A percentile compares a stretch with the other conserved stretches of the same genome.
Evolutionary conservation across 768 basidiomycete species (phyloP).

Genomic region (Phlebiopsis flavidoalba): DNA sequence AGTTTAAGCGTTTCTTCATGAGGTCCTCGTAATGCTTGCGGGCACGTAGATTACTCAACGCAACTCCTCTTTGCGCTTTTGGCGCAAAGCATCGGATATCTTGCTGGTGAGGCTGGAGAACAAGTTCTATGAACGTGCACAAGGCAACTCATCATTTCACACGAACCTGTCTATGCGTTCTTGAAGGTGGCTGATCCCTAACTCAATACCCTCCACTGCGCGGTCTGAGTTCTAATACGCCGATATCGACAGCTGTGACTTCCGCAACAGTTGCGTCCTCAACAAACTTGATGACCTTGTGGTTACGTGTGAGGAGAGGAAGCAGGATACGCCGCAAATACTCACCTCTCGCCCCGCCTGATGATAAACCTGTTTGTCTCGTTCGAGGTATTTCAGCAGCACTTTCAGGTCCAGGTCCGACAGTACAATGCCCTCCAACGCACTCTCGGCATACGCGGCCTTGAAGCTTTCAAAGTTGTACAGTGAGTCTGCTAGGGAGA

Average conservation of each 20-base stretch:
- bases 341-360: slow-evolving; percentile 63
- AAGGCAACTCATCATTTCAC: not conserved
- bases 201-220: slow-evolving; percentile 61
- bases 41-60: slow-evolving; percentile 72
- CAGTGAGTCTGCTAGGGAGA: slow-evolving; percentile 53
- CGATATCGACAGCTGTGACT: slow-evolving; percentile 76
- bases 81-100: slow-evolving; percentile 58
- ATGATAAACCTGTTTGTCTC: slow-evolving; percentile 67
- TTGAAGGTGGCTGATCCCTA: slow-evolving; percentile 67
- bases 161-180: slow-evolving; percentile 66
- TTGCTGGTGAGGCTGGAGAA: slow-evolving; percentile 56
- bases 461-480: slow-evolving; percentile 61
- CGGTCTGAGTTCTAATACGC: slow-evolving; percentile 77
- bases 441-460: slow-evolving; percentile 43
- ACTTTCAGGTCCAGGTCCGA: slow-evolving; percentile 63
- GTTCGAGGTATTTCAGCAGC: slow-evolving; percentile 70
- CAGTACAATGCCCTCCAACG: slow-evolving; percentile 39
- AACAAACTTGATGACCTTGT: slow-evolving; percentile 80
- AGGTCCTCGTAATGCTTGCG: slow-evolving; percentile 80
- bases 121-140: not conserved
- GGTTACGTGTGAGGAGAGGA: not conserved
- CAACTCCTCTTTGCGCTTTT: slow-evolving; percentile 69
- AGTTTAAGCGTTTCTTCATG: slow-evolving; percentile 65
- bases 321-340: slow-evolving; percentile 1
- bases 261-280: slow-evolving; percentile 34